A percentile compares a stretch with the other conserved stretches of the same genome.
phyloP scores from a whole-genome alignment of 2,329 filamentous ascomycete genomes.

The Verticillium tricorpus region DNA sequence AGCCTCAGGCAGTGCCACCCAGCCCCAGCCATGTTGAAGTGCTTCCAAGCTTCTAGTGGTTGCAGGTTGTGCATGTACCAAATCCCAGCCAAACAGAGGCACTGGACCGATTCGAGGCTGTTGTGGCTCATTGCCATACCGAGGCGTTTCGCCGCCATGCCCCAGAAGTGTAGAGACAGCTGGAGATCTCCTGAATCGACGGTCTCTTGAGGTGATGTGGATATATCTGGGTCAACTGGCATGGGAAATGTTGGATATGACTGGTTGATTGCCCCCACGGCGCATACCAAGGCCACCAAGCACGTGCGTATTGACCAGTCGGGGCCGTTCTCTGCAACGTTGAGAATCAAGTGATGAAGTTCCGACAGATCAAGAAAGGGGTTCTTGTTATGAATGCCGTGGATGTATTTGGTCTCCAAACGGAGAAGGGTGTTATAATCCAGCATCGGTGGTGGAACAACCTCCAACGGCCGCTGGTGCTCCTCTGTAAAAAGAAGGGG shows the following conservation, averaged over 20 bases:
- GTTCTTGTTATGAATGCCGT: conserved; percentile 1
- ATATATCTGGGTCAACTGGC: neutral
- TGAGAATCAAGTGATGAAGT: neutral
- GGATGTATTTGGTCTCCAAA: neutral
- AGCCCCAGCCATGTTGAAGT: conserved; percentile 12
- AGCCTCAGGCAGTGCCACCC: conserved; percentile 7
- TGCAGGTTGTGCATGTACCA: conserved; percentile 15
- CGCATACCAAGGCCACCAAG: conserved; percentile 10
- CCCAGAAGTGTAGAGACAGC: conserved; percentile 10
- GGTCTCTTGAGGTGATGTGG: neutral
- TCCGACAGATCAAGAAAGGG: neutral
- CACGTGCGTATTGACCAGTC: conserved; percentile 13
- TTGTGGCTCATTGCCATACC: conserved; percentile 11
- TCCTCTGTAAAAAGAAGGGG: neutral
- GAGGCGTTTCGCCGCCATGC: conserved; percentile 10
- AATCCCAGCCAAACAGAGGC: conserved; percentile 11
- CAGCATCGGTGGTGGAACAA: neutral
- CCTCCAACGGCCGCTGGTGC: neutral
- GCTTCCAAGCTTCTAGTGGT: conserved; percentile 12
- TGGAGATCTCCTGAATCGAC: neutral
- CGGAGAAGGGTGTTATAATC: neutral
- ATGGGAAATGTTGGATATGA: neutral
- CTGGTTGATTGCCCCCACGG: conserved; percentile 9
- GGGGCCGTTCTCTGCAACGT: conserved; percentile 12
- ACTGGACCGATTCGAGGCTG: conserved; percentile 9